phyloP scores from a whole-genome alignment of 2,329 filamentous ascomycete species.

The Rhynchosporium agropyri region DNA sequence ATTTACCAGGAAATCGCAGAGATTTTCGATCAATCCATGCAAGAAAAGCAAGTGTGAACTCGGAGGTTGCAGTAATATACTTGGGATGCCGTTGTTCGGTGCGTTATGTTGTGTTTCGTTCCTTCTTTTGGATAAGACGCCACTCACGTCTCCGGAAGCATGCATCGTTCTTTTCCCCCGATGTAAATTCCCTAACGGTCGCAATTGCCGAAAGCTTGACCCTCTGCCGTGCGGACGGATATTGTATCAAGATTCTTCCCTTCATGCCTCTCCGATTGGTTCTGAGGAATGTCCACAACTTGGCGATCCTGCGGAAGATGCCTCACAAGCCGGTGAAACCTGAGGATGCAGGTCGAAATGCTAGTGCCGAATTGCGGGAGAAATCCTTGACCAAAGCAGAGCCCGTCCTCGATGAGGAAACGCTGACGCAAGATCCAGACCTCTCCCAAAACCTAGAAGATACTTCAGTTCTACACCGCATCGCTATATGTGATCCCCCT shows the following conservation, averaged over 20 bases:
- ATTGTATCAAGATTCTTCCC: constrained; percentile 3
- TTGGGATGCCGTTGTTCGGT: too few species aligned
- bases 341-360: not conserved
- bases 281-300: not conserved
- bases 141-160: too few species aligned
- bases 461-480: too few species aligned
- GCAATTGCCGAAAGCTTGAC: constrained; percentile 3
- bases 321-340: constrained; percentile 1
- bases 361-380: constrained; percentile 6
- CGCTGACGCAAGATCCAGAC: not conserved
- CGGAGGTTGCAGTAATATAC: too few species aligned
- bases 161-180: too few species aligned
- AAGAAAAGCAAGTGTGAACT: too few species aligned
- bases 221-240: constrained; percentile 1
- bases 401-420: not conserved
- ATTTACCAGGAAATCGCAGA: too few species aligned
- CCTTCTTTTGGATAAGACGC: too few species aligned
- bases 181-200: not conserved
- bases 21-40: too few species aligned
- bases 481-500: not conserved
- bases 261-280: constrained; percentile 5
- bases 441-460: not conserved
- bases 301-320: constrained; percentile 8
- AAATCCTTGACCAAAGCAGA: not conserved
- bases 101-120: too few species aligned